phyloP scores from a whole-genome alignment of 495 filamentous ascomycete species.

The Hypoxylon perforatum region DNA sequence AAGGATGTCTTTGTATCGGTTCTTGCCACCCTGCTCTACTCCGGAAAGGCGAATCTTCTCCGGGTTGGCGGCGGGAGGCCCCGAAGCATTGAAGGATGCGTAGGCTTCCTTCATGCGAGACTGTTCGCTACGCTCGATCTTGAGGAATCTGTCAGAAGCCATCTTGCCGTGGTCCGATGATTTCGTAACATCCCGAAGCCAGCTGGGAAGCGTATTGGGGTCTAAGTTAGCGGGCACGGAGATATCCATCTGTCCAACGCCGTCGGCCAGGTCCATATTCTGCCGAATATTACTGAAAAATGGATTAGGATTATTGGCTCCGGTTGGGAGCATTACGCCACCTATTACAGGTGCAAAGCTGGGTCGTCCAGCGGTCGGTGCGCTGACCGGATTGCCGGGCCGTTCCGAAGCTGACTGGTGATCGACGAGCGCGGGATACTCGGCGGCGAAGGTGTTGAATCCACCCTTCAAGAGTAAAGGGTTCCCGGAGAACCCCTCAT shows the following conservation, averaged over 20 bases:
- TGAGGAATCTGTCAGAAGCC: conserved; percentile 84
- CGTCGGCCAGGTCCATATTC: conserved; percentile 94
- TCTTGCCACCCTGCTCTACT: conserved; percentile 93
- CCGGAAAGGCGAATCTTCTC: conserved; percentile 74
- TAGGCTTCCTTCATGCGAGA: conserved; percentile 92
- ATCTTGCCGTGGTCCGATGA: conserved; percentile 76
- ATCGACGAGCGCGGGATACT: conserved; percentile 62
- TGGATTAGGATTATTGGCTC: conserved; percentile 76
- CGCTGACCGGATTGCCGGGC: conserved; percentile 56
- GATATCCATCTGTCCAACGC: conserved; percentile 89
- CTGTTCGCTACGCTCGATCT: conserved; percentile 86
- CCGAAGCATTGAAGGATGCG: conserved; percentile 63
- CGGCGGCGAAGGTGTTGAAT: conserved; percentile 61
- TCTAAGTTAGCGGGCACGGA: conserved; percentile 70
- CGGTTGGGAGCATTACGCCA: conserved; percentile 83
- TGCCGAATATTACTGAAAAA: conserved; percentile 97
- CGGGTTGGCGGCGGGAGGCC: conserved; percentile 12
- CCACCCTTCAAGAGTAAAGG: conserved; percentile 75
- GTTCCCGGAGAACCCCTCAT: conserved; percentile 82
- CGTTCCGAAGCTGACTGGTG: conserved; percentile 48
- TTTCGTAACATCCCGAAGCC: conserved; percentile 77
- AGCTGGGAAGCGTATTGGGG: conserved; percentile 71
- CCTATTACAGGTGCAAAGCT: conserved; percentile 81
- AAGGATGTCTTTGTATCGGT: conserved; percentile 97
- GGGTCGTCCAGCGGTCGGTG: conserved; percentile 46